phyloP scores from a whole-genome alignment of 345 rosid genomes.

The Eucalyptus marginata region DNA sequence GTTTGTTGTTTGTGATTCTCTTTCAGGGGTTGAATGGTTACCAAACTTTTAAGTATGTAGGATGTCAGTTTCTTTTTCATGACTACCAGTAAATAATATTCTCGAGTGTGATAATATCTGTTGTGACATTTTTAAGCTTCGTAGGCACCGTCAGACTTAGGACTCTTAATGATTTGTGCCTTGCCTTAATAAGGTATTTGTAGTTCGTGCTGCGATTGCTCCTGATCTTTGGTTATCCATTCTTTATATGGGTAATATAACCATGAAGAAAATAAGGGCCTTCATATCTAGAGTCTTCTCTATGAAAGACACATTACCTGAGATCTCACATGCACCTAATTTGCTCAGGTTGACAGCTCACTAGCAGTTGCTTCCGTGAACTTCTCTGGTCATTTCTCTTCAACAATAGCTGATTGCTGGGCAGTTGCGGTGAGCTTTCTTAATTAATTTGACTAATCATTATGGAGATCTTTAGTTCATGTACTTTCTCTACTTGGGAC shows the following conservation, averaged over 20 bases:
- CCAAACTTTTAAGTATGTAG: background rate
- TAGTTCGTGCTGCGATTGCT: background rate
- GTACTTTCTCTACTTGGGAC: background rate
- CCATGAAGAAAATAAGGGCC: background rate
- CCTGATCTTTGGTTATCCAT: background rate
- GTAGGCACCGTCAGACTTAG: background rate
- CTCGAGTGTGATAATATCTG: background rate
- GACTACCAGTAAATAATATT: background rate
- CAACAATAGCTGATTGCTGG: slow-evolving; percentile 63
- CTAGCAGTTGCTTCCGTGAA: slow-evolving; percentile 59
- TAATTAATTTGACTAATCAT: background rate
- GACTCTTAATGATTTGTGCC: background rate
- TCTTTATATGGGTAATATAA: background rate
- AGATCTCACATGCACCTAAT: background rate
- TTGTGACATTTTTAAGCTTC: background rate
- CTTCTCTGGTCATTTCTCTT: slow-evolving; percentile 52
- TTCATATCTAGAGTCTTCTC: background rate
- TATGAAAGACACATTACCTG: background rate
- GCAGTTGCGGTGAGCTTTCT: slow-evolving; percentile 34
- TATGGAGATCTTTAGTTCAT: background rate
- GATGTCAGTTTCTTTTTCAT: background rate
- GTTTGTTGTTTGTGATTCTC: background rate
- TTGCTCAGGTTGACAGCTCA: slow-evolving; percentile 44
- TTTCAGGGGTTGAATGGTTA: background rate
- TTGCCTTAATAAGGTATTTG: background rate